Evolutionary conservation across 768 basidiomycete genomes (phyloP), one percentile per base, ranked within the genome.

Genomic region (Russula sp.): DNA sequence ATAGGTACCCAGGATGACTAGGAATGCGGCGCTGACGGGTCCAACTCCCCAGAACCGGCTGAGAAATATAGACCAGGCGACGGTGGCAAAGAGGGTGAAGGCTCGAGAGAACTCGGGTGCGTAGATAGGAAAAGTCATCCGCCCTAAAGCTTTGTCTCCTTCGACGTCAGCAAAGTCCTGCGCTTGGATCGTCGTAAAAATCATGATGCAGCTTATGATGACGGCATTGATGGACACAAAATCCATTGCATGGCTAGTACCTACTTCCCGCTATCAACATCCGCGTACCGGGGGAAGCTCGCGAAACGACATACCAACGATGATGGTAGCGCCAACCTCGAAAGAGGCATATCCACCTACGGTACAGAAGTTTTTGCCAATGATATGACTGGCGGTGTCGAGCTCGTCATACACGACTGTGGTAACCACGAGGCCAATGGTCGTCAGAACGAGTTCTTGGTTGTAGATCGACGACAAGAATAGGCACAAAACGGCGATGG

Each of bases 131-230:
- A 70, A 66, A 16, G 69, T 70, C 43, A 52, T 57, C 7, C 69
- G 67, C 25, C 69, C 69, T 7, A 61, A 49, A 11, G 57, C 61
- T 38, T 50, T 59, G 56, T 70, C 69, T 46, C 69, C 69, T 45
- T 65, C 67, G 29, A 68, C 67, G 51, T 70, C 69, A 20, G 62
- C 59, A 59, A 70, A 69, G 59, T 70, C 69, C 38, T 70, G 69
- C 16, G 61, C 59, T 49, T 67, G 69, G 25, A 69, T 66, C 32
- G 69, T 70, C 46, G 68, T 69, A 56, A 64, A 61, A 55, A 70
- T 69, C 25, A 69, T 60, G 46, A 64, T 46, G 49, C 66, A 64
- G 25, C 61, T 64, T 38, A 66, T 63, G 14, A 58, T 56, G 50
- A 69, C 65, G 58, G 68, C 68, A 47, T 52, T 60, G 50, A 65